Evolutionary conservation across 2,329 filamentous ascomycete genomes (phyloP), one percentile per base, ranked within the genome.

Genomic region (Trichoderma afroharzianum): DNA sequence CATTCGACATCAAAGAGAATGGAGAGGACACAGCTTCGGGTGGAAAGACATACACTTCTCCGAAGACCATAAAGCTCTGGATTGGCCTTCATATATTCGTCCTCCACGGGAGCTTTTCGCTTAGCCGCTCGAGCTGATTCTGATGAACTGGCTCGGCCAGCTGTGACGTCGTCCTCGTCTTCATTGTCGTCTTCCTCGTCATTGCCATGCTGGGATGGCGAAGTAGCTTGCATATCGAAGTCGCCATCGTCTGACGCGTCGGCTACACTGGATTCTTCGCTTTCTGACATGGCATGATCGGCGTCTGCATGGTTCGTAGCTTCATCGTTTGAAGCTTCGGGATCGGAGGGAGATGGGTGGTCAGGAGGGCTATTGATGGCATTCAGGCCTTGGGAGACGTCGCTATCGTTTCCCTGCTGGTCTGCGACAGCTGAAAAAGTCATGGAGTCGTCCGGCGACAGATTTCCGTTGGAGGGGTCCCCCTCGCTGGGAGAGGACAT

Each of bases 21-120:
- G 15, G 53, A 58, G 30, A 33, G 53, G 26, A 8, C 18, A 58
- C 7, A 43, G 63, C 28, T 33, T 43, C 8, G 26, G n/a, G 24
- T 26, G 33, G 12, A 53, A 33, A 58, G 63, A 24, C 92, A 74
- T 91, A 96, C 95, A 85, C 96, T 99, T 84, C 96, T 90, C 76
- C 96, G 90, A 76, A 99, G 86, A 62, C 96, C 96, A 84, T 98
- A 99, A 9, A 99, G 86, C 82, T 97, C 94, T 58, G 96, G 96
- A 78, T 99, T 97, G 78, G 93, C 92, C 77, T 91, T 88, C 77
- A 98, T 97, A 79, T 91, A 95, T 61, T 94, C 91, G 72, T 96
- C 92, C 66, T 91, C 90, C 47, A 88, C 80, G 79, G 86, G 81
- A 75, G 86, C 82, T 83, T 93, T 92, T 82, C 94, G 92, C 86